phyloP scores from a whole-genome alignment of 257 asterid genomes.

The Eucommia ulmoides region DNA sequence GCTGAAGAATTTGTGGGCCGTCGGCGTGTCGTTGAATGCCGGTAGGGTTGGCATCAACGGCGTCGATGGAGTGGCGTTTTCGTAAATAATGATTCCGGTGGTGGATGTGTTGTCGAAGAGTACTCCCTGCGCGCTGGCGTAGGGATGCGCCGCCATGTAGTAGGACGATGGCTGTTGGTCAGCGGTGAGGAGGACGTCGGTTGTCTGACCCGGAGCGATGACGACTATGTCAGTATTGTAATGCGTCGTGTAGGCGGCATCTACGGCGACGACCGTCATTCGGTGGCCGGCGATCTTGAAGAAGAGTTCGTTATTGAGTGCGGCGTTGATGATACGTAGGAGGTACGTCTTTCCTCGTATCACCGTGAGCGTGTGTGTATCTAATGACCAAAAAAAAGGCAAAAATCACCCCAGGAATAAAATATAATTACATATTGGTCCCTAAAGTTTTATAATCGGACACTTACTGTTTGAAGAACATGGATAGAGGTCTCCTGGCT shows the following conservation, averaged over 20 bases:
- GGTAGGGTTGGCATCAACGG: too few relatives aligned
- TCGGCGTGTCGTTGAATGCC: slow-evolving; percentile 57
- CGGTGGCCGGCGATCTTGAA: too few relatives aligned
- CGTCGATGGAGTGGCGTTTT: too few relatives aligned
- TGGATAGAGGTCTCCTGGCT: too few relatives aligned
- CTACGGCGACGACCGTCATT: too few relatives aligned
- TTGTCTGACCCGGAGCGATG: slow-evolving; percentile 59
- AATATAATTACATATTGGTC: too few relatives aligned
- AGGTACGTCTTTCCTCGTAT: too few relatives aligned
- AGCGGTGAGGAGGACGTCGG: slow-evolving; percentile 49
- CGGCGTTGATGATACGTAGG: too few relatives aligned
- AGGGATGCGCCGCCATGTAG: slow-evolving; percentile 67
- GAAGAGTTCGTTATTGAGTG: too few relatives aligned
- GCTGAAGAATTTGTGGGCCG: slow-evolving; percentile 41
- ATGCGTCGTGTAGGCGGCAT: slow-evolving; percentile 60
- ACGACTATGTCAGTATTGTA: slow-evolving; percentile 57
- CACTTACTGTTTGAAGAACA: too few relatives aligned
- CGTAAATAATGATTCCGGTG: slow-evolving; percentile 51
- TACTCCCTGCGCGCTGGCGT: slow-evolving; percentile 24
- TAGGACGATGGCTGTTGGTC: slow-evolving; percentile 38
- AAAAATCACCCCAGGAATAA: too few relatives aligned
- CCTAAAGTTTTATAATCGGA: too few relatives aligned
- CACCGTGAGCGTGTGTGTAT: slow-evolving; percentile 30
- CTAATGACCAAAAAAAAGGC: slow-evolving; percentile 13
- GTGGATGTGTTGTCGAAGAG: slow-evolving; percentile 37